Conservation (phyloP, 78 protist species). For the Speleostelium caveatum region DNA sequence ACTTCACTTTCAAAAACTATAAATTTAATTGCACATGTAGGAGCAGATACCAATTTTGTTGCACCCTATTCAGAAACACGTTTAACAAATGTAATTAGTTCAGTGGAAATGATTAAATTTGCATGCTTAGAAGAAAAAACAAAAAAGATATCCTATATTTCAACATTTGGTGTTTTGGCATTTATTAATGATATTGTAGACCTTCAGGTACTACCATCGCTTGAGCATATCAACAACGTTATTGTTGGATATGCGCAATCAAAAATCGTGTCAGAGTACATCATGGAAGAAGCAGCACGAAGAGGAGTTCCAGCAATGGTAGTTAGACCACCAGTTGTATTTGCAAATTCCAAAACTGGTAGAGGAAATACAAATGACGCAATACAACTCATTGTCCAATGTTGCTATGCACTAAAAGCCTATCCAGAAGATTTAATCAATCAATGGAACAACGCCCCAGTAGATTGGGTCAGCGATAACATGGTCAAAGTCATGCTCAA, state of each 20-base stretch:
- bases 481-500: neutral
- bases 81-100: neutral
- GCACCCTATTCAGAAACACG: neutral
- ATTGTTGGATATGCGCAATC: constrained; percentile 45
- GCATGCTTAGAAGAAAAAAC: neutral
- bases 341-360: constrained; percentile 36
- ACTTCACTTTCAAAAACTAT: neutral
- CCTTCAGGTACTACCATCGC: constrained; percentile 8
- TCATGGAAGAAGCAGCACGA: neutral
- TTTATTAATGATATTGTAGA: neutral
- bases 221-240: constrained; percentile 24
- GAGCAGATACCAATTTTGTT: constrained; percentile 1
- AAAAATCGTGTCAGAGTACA: constrained; percentile 22
- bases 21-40: neutral
- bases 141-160: constrained; percentile 1
- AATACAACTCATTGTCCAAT: constrained; percentile 5
- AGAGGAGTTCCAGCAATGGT: constrained; percentile 32
- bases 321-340: constrained; percentile 22
- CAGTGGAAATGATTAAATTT: neutral
- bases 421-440: neutral
- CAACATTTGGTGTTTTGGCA: constrained; percentile 3
- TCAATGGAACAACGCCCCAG: neutral
- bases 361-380: constrained; percentile 31
- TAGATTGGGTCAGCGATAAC: neutral
- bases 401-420: neutral